Base-by-base conservation (phyloP, 139 green algal species). In the Edaphochlamys debaryana region DNA sequence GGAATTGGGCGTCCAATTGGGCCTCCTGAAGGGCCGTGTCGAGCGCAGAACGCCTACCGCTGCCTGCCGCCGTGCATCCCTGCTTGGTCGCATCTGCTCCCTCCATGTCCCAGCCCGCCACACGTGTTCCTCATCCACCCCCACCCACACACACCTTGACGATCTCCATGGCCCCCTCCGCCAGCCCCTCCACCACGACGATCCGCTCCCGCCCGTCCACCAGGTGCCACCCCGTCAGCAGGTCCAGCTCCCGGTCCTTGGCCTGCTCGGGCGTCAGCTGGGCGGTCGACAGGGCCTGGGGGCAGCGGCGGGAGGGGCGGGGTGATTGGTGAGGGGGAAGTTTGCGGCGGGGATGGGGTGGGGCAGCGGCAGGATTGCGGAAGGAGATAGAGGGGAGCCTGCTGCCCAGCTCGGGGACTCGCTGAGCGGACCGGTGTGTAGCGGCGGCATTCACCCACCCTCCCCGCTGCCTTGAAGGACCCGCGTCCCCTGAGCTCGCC, bases 181-280 rank as follows among this genome's bases (percentile, higher is more conserved):
- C 79, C 62, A 90, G 66, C 34, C 87, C 91, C 81, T 94, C 91
- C 70, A 94, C 23, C 56, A 92, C 79, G 17, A 95, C 87, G 54
- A 94, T 77, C 19, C 92, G 82, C 87, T 90, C 71, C 80, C 79
- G 79, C 29, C 84, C 85, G 69, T 94, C 92, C 56, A 93, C 87
- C 77, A 95, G 66, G 79, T 95, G 92, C 79, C 91, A 95, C 3
- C 90, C 92, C 40, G 92, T 93, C 32, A 93, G 75, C 69, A 91
- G 32, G 48, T 91, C 89, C 30, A 91, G 64, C 19, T 25, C n/a
- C 22, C 71, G 63, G 71, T 90, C 72, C n/a, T 50, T 29, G 6
- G 79, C 68, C 72, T 92, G 82, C 36, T 89, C 79, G 7, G 70
- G 40, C 27, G 42, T 76, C 68, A 94, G 86, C 79, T 90, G 84